Conservation (phyloP, 2,329 filamentous ascomycete species). For the Sporothrix mexicana region DNA sequence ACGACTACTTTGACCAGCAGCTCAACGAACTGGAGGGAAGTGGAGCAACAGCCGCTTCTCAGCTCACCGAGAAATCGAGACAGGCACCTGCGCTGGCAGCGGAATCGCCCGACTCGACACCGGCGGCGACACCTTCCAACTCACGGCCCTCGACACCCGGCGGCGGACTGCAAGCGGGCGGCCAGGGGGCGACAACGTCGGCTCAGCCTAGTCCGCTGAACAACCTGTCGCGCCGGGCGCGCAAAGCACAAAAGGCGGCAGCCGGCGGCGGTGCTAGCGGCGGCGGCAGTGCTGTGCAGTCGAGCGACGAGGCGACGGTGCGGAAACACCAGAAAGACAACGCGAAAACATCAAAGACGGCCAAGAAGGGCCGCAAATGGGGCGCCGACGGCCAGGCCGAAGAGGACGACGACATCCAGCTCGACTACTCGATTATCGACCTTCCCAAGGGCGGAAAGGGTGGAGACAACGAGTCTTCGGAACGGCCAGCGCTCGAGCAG, state of each 20-base stretch:
- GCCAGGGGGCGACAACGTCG: conserved; percentile 52
- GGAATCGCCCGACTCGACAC: conserved; percentile 70
- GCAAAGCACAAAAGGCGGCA: conserved; percentile 64
- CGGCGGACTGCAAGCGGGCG: conserved; percentile 60
- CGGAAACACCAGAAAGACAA: conserved; percentile 61
- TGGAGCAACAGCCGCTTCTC: conserved; percentile 40
- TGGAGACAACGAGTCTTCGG: conserved; percentile 28
- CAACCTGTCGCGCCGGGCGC: conserved; percentile 80
- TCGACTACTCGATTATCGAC: conserved; percentile 84
- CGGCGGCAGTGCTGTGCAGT: conserved; percentile 65
- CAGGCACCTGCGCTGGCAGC: conserved; percentile 40
- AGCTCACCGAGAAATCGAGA: conserved; percentile 48
- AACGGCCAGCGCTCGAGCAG: conserved; percentile 67
- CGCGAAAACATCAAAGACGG: conserved; percentile 53
- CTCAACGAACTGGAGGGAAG: conserved; percentile 76
- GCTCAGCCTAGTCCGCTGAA: conserved; percentile 75
- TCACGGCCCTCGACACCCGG: conserved; percentile 81
- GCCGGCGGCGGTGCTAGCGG: conserved; percentile 54
- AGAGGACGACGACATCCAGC: conserved; percentile 76
- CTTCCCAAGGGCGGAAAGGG: conserved; percentile 60
- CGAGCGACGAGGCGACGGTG: conserved; percentile 75
- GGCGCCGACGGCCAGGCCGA: conserved; percentile 86
- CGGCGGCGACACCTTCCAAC: conserved; percentile 71
- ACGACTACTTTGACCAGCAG: conserved; percentile 94
- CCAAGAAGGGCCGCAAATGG: conserved; percentile 91